These are phyloP conservation scores for Nannizziopsis arthrosporioides DNA, from an alignment of 2,329 filamentous ascomycete species.

Conservation along the genomic window DNA sequence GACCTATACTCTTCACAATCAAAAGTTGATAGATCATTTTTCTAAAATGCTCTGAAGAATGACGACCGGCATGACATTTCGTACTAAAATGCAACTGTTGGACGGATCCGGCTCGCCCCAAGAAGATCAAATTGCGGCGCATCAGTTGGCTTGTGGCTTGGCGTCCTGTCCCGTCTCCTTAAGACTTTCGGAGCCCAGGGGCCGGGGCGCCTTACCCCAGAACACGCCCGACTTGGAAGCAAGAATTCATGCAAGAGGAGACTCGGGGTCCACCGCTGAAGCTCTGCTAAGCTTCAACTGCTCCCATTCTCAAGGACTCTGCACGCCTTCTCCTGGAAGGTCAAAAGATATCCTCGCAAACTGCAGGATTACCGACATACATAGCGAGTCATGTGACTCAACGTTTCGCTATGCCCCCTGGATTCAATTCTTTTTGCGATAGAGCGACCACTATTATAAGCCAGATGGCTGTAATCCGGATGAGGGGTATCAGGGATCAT, in stretches of 20 bases:
- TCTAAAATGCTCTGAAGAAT: neutral
- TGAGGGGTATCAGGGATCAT: too few species aligned
- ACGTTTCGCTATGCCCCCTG: neutral
- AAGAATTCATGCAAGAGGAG: slow-evolving; percentile 2
- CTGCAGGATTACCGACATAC: slow-evolving; percentile 9
- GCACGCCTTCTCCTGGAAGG: neutral
- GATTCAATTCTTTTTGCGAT: too few species aligned
- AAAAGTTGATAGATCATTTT: slow-evolving; percentile 2
- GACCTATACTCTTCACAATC: neutral
- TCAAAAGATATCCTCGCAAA: neutral
- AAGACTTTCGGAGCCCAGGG: neutral
- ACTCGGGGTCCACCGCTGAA: neutral
- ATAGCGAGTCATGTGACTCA: slow-evolving; percentile 6
- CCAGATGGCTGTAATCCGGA: too few species aligned
- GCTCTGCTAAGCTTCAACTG: too few species aligned
- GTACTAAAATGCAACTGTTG: neutral
- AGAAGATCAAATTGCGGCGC: slow-evolving; percentile 4
- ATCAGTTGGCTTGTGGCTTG: slow-evolving; percentile 4
- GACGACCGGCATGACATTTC: neutral
- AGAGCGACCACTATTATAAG: too few species aligned
- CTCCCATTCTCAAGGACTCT: neutral
- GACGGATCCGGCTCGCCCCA: slow-evolving; percentile 1
- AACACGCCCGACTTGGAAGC: neutral
- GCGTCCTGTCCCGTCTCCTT: neutral
- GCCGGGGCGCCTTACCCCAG: neutral